These are phyloP conservation scores for Ustilago cynodontis DNA, from an alignment of 1,284 basidiomycete species.

Conservation along the genomic window DNA sequence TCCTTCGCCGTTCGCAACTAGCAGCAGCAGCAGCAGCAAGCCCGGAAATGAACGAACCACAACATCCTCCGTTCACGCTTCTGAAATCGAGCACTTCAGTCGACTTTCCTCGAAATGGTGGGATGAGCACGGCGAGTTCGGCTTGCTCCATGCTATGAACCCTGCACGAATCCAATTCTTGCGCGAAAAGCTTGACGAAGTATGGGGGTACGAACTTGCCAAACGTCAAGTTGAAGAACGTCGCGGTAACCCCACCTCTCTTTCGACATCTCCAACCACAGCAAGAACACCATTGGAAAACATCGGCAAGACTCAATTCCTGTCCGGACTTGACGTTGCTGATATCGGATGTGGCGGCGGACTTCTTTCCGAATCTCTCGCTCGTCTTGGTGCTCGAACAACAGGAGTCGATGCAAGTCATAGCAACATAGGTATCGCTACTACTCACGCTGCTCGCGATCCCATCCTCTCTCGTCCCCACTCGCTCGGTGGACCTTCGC, in stretches of 20 bases:
- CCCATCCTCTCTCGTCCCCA: slow-evolving; percentile 70
- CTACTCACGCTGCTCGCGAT: slow-evolving; percentile 84
- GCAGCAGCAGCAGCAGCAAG: not conserved
- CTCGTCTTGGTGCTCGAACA: slow-evolving; percentile 86
- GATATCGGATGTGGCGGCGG: slow-evolving; percentile 97
- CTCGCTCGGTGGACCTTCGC: slow-evolving; percentile 38
- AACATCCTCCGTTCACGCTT: slow-evolving; percentile 55
- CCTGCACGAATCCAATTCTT: slow-evolving; percentile 88
- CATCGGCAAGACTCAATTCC: slow-evolving; percentile 57
- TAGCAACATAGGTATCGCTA: slow-evolving; percentile 87
- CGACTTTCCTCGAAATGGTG: slow-evolving; percentile 93
- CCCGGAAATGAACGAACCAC: not conserved
- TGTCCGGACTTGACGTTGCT: slow-evolving; percentile 77
- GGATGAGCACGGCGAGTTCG: slow-evolving; percentile 93
- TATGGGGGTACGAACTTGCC: slow-evolving; percentile 63
- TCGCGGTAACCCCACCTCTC: slow-evolving; percentile 62
- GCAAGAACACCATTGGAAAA: slow-evolving; percentile 68
- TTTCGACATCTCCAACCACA: slow-evolving; percentile 55
- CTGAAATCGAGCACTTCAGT: slow-evolving; percentile 84
- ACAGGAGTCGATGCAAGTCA: slow-evolving; percentile 90
- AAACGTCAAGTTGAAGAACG: slow-evolving; percentile 30
- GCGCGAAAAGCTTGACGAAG: slow-evolving; percentile 77
- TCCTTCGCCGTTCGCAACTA: slow-evolving; percentile 3
- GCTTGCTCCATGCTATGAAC: slow-evolving; percentile 94
- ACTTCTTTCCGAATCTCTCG: slow-evolving; percentile 89